phyloP scores from a whole-genome alignment of 164 flowering plant genomes.

The Pachysandra terminalis region DNA sequence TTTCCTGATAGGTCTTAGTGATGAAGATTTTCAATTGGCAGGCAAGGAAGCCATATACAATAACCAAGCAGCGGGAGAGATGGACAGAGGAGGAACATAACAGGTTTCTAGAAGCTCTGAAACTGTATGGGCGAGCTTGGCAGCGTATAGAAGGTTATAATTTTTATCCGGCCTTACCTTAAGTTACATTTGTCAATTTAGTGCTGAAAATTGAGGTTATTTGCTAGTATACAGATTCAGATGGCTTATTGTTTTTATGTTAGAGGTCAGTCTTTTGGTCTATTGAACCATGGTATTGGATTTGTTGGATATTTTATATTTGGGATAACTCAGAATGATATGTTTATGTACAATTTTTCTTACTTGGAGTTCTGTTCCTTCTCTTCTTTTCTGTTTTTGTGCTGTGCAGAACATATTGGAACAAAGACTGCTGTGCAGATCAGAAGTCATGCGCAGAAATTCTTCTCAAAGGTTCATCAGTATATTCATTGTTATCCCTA shows the following conservation, averaged over 20 bases:
- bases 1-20: not conserved
- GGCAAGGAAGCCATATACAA: constrained; percentile 95
- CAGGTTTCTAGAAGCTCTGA: constrained; percentile 87
- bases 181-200: too few relatives aligned
- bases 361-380: constrained; percentile 23
- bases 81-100: constrained; percentile 98
- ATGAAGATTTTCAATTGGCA: constrained; percentile 19
- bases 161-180: not conserved
- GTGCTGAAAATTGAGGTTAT: too few relatives aligned
- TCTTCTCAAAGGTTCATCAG: constrained; percentile 86
- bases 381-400: constrained; percentile 20
- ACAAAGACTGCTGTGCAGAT: constrained; percentile 99
- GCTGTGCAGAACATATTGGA: constrained; percentile 85
- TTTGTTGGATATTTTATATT: not conserved
- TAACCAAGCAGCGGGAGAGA: constrained; percentile 89
- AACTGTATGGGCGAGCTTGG: constrained; percentile 95
- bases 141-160: constrained; percentile 88
- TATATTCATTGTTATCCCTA: constrained; percentile 34
- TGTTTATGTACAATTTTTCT: constrained; percentile 16
- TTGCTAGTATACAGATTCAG: too few relatives aligned
- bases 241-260: too few relatives aligned
- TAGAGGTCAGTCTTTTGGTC: not conserved
- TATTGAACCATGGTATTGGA: not conserved
- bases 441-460: constrained; percentile 98
- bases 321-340: constrained; percentile 11